Base-by-base conservation (phyloP, 805 yeast genomes). In the Ogataea ramenticola region DNA sequence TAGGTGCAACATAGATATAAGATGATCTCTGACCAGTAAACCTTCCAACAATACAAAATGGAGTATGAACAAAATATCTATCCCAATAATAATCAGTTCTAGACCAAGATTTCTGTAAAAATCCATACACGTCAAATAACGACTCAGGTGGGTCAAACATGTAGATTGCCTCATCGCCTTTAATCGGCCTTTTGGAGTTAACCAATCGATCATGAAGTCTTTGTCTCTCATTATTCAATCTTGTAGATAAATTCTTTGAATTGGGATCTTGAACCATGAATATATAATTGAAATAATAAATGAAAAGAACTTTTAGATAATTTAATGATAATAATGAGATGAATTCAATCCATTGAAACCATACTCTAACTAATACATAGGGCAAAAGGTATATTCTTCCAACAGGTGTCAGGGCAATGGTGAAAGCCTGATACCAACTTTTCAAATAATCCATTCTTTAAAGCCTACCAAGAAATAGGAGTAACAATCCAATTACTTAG, bases 41-140 rank as follows among this genome's bases (percentile, higher is more conserved):
- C 41, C 58, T 50, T 22, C 51, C 45, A 17, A 58, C 15, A 5
- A 57, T 40, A 45, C 67, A 66, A 32, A 55, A 46, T 0, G 70
- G 71, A 12, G 65, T 58, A 48, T 70, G 68, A 9, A 62, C 46
- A 6, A 67, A 40, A 43, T 67, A 67, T 39, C 71, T 49, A 46
- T 70, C 71, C 47, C 64, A 62, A 35, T 65, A 55, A 47, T 70
- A 71, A 39, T 61, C 69, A 1, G 73, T 53, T 43, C 66, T 51
- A 14, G 50, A 39, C 66, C 67, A 62, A 3, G 55, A 32, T 24
- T 50, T 56, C 8, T n/a, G 12, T 5, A 48, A n/a, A 12, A 50
- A 34, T 12, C 37, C 24, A 7, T 9, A 17, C 10, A 34, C 56
- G 1, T 50, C 43, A 37, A 48, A 53, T 3, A 56, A 48, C 14